Conservation (phyloP, 1,284 basidiomycete species). For the Leccinum griseonigrum region DNA sequence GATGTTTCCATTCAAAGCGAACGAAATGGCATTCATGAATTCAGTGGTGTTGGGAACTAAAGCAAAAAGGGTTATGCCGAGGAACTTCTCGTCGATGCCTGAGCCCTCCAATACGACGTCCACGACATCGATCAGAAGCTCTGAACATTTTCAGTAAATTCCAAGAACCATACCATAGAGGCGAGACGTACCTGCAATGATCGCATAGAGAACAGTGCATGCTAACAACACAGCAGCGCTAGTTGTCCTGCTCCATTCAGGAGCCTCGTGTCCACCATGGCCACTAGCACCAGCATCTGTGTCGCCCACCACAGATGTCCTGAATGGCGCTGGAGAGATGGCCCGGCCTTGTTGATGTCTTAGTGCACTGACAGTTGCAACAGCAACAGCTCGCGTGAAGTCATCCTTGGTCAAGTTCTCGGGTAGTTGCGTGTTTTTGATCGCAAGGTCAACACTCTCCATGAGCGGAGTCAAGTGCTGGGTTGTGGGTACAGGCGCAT, state of each 20-base stretch:
- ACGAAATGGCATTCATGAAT: conserved; percentile 99
- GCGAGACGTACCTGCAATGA: conserved; percentile 81
- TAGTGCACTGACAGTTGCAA: conserved; percentile 84
- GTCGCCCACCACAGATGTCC: conserved; percentile 31
- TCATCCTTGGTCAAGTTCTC: conserved; percentile 78
- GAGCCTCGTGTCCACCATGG: conserved; percentile 90
- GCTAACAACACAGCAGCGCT: conserved; percentile 85
- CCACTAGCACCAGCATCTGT: conserved; percentile 49
- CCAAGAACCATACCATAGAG: not conserved
- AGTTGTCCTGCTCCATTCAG: conserved; percentile 88
- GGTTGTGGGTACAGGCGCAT: conserved; percentile 44
- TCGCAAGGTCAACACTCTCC: conserved; percentile 73
- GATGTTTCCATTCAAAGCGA: conserved; percentile 97
- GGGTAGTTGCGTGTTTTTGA: conserved; percentile 64
- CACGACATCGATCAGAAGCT: conserved; percentile 93
- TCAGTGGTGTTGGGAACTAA: conserved; percentile 99
- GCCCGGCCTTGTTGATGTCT: conserved; percentile 66
- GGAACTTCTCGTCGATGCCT: conserved; percentile 96
- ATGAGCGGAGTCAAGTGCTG: conserved; percentile 64
- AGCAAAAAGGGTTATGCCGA: conserved; percentile 95
- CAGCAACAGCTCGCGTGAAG: conserved; percentile 87
- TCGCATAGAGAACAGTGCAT: conserved; percentile 92
- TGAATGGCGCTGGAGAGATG: conserved; percentile 45
- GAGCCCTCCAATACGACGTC: conserved; percentile 94
- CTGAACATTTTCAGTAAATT: conserved; percentile 40